Conservation (phyloP, 2,329 filamentous ascomycete species). For the Cercospora sesami region DNA sequence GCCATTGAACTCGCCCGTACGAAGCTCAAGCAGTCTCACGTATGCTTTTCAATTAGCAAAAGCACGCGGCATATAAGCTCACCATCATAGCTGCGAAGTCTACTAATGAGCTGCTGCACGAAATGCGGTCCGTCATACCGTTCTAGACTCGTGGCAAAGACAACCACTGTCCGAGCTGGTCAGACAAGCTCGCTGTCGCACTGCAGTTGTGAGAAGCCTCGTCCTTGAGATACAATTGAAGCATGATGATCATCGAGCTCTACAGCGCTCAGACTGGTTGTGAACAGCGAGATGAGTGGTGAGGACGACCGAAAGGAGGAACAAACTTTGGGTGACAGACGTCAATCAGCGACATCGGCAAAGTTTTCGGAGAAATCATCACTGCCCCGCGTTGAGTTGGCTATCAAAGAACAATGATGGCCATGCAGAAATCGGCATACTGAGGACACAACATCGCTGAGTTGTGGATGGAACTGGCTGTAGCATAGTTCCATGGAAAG, state of each 20-base stretch:
- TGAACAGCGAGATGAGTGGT: neutral
- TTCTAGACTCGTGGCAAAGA: neutral
- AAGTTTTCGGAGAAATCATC: neutral
- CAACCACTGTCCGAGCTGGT: neutral
- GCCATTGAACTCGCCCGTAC: too few species aligned
- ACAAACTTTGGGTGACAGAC: neutral
- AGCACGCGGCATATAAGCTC: neutral
- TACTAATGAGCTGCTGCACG: neutral
- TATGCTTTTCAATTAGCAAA: too few species aligned
- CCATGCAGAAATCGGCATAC: neutral
- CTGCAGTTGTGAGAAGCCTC: neutral
- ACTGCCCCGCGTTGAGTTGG: neutral
- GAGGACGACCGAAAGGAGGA: neutral
- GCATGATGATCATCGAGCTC: neutral
- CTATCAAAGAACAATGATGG: neutral
- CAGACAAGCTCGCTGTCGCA: neutral
- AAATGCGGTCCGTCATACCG: neutral
- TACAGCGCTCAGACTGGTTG: neutral
- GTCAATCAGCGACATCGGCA: neutral
- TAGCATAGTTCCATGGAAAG: neutral
- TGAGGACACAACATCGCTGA: neutral
- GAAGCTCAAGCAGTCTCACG: too few species aligned
- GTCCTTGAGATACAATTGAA: neutral
- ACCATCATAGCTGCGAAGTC: neutral
- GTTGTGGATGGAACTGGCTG: neutral